Evolutionary conservation across 257 asterid species (phyloP).

Genomic region (Nicotiana benthamiana): DNA sequence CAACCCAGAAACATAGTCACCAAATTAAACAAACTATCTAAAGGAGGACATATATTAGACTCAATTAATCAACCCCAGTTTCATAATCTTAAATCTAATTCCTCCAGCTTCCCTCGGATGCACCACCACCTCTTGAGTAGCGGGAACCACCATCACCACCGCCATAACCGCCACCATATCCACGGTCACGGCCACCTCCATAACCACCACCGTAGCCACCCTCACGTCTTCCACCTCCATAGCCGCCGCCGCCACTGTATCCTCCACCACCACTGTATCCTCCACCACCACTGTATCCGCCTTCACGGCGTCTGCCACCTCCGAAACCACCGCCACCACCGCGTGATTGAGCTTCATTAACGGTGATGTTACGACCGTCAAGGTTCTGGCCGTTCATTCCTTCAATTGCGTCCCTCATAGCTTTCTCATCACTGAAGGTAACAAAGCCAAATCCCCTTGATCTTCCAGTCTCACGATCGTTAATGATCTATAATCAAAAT

Average conservation of each 20-base stretch:
- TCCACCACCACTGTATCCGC: slow-evolving; percentile 15
- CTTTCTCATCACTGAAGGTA: slow-evolving; percentile 64
- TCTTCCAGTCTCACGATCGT: slow-evolving; percentile 90
- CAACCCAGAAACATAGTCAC: not conserved
- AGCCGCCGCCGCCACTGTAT: slow-evolving; percentile 22
- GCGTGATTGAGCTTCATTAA: slow-evolving; percentile 86
- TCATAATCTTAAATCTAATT: slow-evolving; percentile 7
- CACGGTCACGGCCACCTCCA: slow-evolving; percentile 24
- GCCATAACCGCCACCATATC: slow-evolving; percentile 21
- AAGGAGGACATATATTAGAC: not conserved
- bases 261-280: slow-evolving; percentile 36
- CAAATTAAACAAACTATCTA: not conserved
- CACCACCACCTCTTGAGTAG: slow-evolving; percentile 21
- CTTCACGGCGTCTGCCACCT: slow-evolving; percentile 16
- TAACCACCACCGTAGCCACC: slow-evolving; percentile 23
- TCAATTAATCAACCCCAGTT: not conserved
- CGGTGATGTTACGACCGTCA: slow-evolving; percentile 86
- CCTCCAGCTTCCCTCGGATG: slow-evolving; percentile 57
- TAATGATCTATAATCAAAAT: slow-evolving; percentile 43
- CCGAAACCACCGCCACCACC: slow-evolving; percentile 32
- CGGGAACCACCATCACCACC: slow-evolving; percentile 26
- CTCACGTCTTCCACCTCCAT: slow-evolving; percentile 14
- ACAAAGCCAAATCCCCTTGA: slow-evolving; percentile 96
- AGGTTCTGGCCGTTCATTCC: slow-evolving; percentile 81
- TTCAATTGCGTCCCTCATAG: slow-evolving; percentile 75